Evolutionary conservation across 2,329 filamentous ascomycete genomes (phyloP).

Genomic region (Drechmeria coniospora): DNA sequence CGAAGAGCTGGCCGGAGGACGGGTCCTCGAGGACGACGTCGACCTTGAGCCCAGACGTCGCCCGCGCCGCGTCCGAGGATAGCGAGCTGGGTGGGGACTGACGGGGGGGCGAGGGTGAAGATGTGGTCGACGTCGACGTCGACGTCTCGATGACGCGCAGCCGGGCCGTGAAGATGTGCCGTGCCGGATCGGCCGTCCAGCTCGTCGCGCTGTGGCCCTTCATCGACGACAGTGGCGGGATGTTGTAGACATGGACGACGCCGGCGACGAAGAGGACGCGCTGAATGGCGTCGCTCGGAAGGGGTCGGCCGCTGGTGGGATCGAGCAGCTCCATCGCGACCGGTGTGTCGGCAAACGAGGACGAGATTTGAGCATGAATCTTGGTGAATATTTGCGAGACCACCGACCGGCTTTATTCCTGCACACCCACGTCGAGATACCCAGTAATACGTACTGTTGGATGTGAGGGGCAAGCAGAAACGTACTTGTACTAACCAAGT

Average conservation of each 20-base stretch:
- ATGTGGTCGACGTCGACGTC: constrained; percentile 18
- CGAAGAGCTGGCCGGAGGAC: constrained; percentile 59
- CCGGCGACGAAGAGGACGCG: constrained; percentile 65
- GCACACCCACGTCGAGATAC: no score
- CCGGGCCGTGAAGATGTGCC: constrained; percentile 75
- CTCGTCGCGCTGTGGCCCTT: constrained; percentile 63
- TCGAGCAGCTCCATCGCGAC: constrained; percentile 50
- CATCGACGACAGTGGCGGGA: constrained; percentile 63
- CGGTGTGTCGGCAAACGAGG: not conserved
- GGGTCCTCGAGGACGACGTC: constrained; percentile 71
- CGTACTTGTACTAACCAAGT: no score
- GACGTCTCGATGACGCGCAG: constrained; percentile 67
- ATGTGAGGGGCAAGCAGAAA: no score
- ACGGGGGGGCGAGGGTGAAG: constrained; percentile 10
- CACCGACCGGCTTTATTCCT: no score
- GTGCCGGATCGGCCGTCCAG: constrained; percentile 58
- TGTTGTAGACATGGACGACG: constrained; percentile 72
- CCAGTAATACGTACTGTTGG: no score
- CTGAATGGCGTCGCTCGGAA: constrained; percentile 66
- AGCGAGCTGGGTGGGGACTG: not conserved
- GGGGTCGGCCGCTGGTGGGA: constrained; percentile 51
- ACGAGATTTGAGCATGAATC: not conserved
- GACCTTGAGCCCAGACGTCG: constrained; percentile 41
- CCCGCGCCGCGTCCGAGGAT: not conserved
- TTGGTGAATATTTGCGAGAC: no score